These are phyloP conservation scores for Calocera viscosa DNA, from an alignment of 768 basidiomycete species.

Conservation along the genomic window DNA sequence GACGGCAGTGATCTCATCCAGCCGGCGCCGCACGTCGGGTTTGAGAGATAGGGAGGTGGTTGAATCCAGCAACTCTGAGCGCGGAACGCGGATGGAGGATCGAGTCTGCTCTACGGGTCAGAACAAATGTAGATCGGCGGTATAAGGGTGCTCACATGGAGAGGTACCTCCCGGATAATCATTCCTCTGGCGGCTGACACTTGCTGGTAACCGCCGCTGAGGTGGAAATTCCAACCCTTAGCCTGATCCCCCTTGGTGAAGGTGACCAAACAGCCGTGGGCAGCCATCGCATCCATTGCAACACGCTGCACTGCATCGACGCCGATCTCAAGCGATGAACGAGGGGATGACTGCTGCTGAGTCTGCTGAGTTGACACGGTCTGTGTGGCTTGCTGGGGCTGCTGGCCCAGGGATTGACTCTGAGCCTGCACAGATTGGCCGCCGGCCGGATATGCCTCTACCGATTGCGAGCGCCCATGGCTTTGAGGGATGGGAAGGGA, in stretches of 20 bases:
- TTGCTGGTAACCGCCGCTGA: slow-evolving; percentile 83
- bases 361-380: not conserved
- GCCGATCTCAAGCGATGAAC: slow-evolving; percentile 33
- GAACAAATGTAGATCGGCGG: slow-evolving; percentile 12
- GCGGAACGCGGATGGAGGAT: slow-evolving; percentile 75
- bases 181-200: slow-evolving; percentile 82
- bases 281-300: slow-evolving; percentile 61
- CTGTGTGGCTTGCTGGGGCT: not conserved
- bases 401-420: not conserved
- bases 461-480: not conserved
- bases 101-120: slow-evolving; percentile 45
- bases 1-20: slow-evolving; percentile 90
- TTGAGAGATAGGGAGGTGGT: slow-evolving; percentile 39
- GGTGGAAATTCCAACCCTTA: slow-evolving; percentile 74
- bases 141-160: slow-evolving; percentile 42
- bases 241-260: slow-evolving; percentile 62
- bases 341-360: not conserved
- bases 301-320: slow-evolving; percentile 69
- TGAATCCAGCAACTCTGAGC: slow-evolving; percentile 85
- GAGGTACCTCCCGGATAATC: slow-evolving; percentile 79
- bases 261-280: slow-evolving; percentile 73
- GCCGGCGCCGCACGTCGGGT: slow-evolving; percentile 61
- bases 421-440: not conserved
- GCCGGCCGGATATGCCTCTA: too few species aligned
- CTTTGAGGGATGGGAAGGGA: not conserved